Evolutionary conservation across 2,329 filamentous ascomycete species (phyloP), one percentile per base, ranked within the genome.

Genomic region (Botryotinia calthae): DNA sequence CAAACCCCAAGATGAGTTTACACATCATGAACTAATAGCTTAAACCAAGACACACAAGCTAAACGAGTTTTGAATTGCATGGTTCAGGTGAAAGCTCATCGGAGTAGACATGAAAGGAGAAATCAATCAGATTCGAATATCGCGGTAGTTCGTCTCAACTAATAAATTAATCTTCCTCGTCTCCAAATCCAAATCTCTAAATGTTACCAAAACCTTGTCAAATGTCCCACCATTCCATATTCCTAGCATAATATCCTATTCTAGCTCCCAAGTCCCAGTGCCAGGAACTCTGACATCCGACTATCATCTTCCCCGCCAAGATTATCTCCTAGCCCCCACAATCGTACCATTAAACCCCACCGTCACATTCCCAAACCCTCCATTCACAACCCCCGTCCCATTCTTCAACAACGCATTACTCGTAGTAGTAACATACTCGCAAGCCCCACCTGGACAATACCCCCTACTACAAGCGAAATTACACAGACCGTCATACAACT

Each of bases 401-500:
- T 59, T 59, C 31, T 6, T 28, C 9, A 34, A 28, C 56, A 59
- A 22, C 18, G 16, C 28, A 59, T 59, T 56, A 18, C 51, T 28
- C 31, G 56, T 10, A 18, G 56, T 10, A 18, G 28, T 34, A 22
- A 59, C 56, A 59, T 59, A 59, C 56, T 59, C 56, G 12, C 56
- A 79, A 78, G 73, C 75, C 76, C 59, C 75, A 64, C 72, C 72
- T 76, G 73, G 71, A 72, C 66, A 73, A 70, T 28, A 68, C 25
- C 44, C 59, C 70, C 25, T 59, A 59, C 56, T 59, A 34, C 56
- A 59, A 34, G 56, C 56, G 28, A 59, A 59, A 34, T 59, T 28
- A 14, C 56, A 59, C 28, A 59, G 28, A 59, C 56, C 56, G 34
- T 59, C 56, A 34, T 59, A 59, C 56, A 59, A 34, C 56, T 59